Percentiles rank a stretch among this genome's conserved stretches.
These are phyloP conservation scores for Ophioceras dolichostomum DNA, from an alignment of 2,329 filamentous ascomycete species.

Conservation along the genomic window DNA sequence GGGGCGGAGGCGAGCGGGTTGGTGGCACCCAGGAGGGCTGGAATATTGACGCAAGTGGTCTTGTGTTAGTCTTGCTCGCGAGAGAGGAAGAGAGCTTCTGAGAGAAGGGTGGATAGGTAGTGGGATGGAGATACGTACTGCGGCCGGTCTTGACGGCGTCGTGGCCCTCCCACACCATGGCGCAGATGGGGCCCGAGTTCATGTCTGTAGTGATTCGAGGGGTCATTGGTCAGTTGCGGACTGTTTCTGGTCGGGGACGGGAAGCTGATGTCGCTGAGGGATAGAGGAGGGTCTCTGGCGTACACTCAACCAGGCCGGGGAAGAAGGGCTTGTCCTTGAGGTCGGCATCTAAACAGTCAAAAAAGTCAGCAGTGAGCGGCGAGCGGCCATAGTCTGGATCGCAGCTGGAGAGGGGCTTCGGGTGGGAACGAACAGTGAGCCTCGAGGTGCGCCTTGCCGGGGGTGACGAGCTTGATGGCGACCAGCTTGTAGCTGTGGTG, in stretches of 20 bases:
- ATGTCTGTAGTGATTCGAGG: conserved; percentile 79
- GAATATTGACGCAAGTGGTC: neutral
- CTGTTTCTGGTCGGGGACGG: too few species aligned
- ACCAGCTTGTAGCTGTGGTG: conserved; percentile 80
- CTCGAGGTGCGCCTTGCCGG: conserved; percentile 92
- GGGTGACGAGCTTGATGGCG: conserved; percentile 89
- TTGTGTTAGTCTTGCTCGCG: too few species aligned
- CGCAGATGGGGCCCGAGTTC: conserved; percentile 89
- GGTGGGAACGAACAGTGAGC: conserved; percentile 60
- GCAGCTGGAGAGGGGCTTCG: neutral
- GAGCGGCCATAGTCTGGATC: too few species aligned
- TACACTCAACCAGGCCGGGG: conserved; percentile 84
- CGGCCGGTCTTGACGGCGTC: conserved; percentile 99
- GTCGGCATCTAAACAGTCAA: conserved; percentile 65
- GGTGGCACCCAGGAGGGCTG: conserved; percentile 91
- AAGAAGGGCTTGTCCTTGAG: conserved; percentile 95
- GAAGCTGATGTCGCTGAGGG: too few species aligned
- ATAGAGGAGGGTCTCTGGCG: too few species aligned
- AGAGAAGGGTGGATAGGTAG: conserved; percentile 8
- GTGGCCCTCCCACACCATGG: conserved; percentile 99
- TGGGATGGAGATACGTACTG: conserved; percentile 54
- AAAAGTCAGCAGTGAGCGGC: conserved; percentile 18
- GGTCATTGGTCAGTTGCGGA: too few species aligned
- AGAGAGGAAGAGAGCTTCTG: too few species aligned
- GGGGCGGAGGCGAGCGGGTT: conserved; percentile 92